These are phyloP conservation scores for Zygosaccharomyces sapae DNA, from an alignment of 1,139 yeast genomes.

Conservation along the genomic window DNA sequence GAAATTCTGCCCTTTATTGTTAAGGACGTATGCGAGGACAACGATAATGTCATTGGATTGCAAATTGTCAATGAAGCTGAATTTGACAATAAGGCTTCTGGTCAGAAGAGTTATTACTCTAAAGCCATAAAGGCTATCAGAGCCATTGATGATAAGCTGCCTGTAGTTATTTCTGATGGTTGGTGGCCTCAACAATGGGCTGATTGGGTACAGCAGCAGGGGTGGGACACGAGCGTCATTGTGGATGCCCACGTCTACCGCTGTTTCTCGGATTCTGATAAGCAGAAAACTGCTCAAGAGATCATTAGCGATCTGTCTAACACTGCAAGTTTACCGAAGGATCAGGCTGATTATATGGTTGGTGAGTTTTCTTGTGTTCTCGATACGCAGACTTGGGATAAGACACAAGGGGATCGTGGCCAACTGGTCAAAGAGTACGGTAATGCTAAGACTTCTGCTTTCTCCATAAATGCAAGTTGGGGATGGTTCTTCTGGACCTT, in stretches of 20 bases:
- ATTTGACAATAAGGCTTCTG: constrained; percentile 49
- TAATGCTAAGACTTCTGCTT: constrained; percentile 42
- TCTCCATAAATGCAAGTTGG: constrained; percentile 50
- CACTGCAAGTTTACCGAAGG: constrained; percentile 48
- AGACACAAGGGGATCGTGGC: constrained; percentile 45
- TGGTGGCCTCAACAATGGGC: constrained; percentile 89
- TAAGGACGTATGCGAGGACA: constrained; percentile 51
- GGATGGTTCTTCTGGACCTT: constrained; percentile 90
- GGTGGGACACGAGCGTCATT: constrained; percentile 54
- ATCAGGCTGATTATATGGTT: constrained; percentile 66
- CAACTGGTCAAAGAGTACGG: constrained; percentile 46
- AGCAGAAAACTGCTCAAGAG: constrained; percentile 56
- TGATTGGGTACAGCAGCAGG: constrained; percentile 51
- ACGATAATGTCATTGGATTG: constrained; percentile 72
- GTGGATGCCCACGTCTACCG: constrained; percentile 84
- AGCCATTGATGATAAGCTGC: constrained; percentile 51
- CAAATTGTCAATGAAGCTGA: constrained; percentile 85
- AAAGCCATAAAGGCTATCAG: constrained; percentile 64
- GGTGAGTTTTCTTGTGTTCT: constrained; percentile 92
- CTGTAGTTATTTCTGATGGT: constrained; percentile 83
- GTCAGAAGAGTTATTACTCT: constrained; percentile 60
- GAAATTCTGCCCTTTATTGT: constrained; percentile 60
- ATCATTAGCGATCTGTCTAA: constrained; percentile 55
- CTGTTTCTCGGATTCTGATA: constrained; percentile 76
- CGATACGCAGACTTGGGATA: constrained; percentile 70